Evolutionary conservation across 2,329 filamentous ascomycete species (phyloP), one percentile per base, ranked within the genome.

Genomic region (Cyphellophora attinorum): DNA sequence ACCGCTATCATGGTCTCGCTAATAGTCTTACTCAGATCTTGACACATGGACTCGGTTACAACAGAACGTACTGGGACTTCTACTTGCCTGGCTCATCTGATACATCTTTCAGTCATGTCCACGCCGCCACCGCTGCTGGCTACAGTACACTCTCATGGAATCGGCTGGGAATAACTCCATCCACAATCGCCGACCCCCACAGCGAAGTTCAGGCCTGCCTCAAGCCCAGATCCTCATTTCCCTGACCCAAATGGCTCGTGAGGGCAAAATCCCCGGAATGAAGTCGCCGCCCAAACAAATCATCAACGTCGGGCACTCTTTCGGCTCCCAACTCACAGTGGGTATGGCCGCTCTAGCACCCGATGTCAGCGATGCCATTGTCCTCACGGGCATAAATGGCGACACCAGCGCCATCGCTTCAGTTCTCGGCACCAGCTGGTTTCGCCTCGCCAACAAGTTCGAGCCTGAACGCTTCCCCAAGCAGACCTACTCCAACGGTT

Each of bases 401-500:
- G 66, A 68, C 6, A 40, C 52, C 6, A 50, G 57, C 11, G 79
- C 67, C 51, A 36, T 66, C 8, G 30, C 52, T 1, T 52, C 54
- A 10, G 57, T 42, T 52, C 33, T 47, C 34, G 39, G 39, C 19
- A 37, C 32, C 23, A 28, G 33, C 4, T 31, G 18, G 15, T 29
- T 44, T 13, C 41, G 41, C 4, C 62, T 70, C 25, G 52, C 62
- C 2, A 38, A 37, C 27, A 29, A 30, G 25, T 44, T 51, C 29
- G 33, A 42, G 11, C 38, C 44, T 1, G 33, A 28, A 12, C 37
- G 39, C 2, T 45, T 45, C 29, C 42, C 42, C 1, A 17, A 21
- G 10, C 34, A 37, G 16, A 75, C 74, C 2, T 81, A 80, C 50
- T 33, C 79, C 0, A 62, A 64, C 2, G 53, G 63, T 4, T 60